These are phyloP conservation scores for Pseudogymnoascus destructans DNA, from an alignment of 2,329 filamentous ascomycete species.

Conservation along the genomic window DNA sequence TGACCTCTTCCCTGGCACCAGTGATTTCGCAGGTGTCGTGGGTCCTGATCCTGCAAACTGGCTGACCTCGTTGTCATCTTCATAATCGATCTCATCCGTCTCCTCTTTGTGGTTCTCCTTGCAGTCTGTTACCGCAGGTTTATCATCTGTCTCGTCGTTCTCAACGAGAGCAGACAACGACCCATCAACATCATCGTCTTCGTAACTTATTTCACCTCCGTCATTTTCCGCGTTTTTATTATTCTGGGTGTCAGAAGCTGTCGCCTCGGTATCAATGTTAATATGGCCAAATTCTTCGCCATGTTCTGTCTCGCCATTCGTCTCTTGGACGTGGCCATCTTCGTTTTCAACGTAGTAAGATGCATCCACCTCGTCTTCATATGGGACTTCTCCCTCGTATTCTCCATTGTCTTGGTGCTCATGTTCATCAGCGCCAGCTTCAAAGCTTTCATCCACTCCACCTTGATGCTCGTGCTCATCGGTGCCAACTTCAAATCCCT, in stretches of 20 bases:
- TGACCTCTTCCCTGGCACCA: constrained; percentile 1
- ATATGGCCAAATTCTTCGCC: neutral
- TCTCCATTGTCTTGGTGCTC: constrained; percentile 10
- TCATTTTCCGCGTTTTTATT: constrained; percentile 15
- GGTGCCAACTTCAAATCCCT: neutral
- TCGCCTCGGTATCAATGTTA: neutral
- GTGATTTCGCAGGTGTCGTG: neutral
- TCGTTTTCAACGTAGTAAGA: neutral
- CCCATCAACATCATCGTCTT: constrained; percentile 20
- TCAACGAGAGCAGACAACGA: constrained; percentile 15
- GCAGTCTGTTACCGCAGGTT: constrained; percentile 25
- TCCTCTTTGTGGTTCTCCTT: constrained; percentile 20
- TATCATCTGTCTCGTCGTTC: constrained; percentile 26
- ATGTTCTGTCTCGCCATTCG: neutral
- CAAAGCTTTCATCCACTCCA: constrained; percentile 3
- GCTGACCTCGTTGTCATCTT: constrained; percentile 20
- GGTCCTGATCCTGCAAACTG: constrained; percentile 17
- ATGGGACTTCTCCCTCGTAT: neutral
- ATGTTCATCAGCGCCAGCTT: constrained; percentile 8
- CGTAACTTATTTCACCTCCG: constrained; percentile 29
- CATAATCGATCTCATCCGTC: constrained; percentile 29
- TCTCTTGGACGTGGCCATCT: neutral
- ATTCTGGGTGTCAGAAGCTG: neutral
- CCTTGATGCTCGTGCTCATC: neutral
- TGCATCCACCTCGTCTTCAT: neutral